phyloP scores from a whole-genome alignment of 352 stramenopile genomes.

The Hyaloperonospora arabidopsidis region DNA sequence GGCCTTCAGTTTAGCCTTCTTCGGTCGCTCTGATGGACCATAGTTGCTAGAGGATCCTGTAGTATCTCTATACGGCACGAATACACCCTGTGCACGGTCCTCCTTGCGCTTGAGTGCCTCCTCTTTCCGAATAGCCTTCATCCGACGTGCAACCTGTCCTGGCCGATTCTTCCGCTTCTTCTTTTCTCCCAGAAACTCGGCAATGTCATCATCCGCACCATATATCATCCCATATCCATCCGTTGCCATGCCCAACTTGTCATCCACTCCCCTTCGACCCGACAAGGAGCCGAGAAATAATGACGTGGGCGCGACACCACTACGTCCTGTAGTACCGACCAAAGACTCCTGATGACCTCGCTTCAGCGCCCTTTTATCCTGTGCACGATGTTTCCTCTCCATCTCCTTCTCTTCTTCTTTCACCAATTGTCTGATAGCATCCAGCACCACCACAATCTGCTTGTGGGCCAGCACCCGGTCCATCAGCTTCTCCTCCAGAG shows the following conservation, averaged over 20 bases:
- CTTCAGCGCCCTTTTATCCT: constrained; percentile 63
- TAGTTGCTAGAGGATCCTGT: constrained; percentile 39
- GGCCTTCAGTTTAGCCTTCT: constrained; percentile 48
- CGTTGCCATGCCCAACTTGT: constrained; percentile 18
- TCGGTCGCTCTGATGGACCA: constrained; percentile 63
- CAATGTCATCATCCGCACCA: constrained; percentile 67
- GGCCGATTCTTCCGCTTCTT: constrained; percentile 83
- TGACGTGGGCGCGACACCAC: constrained; percentile 42
- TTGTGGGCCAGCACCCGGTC: constrained; percentile 65
- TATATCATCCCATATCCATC: constrained; percentile 32
- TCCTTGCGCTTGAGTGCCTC: constrained; percentile 42
- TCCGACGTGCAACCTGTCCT: constrained; percentile 66
- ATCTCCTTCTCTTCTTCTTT: constrained; percentile 45
- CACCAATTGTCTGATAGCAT: constrained; percentile 47
- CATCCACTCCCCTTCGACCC: constrained; percentile 29
- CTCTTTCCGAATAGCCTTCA: constrained; percentile 71
- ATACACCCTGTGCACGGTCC: constrained; percentile 37
- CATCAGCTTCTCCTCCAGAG: constrained; percentile 35
- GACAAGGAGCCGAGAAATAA: constrained; percentile 76
- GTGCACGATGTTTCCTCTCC: constrained; percentile 48
- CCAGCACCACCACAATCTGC: constrained; percentile 53
- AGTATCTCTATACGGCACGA: constrained; percentile 29
- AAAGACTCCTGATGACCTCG: constrained; percentile 41
- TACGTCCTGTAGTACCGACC: constrained; percentile 55
- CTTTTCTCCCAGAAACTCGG: constrained; percentile 77